Evolutionary conservation across 2,329 filamentous ascomycete species (phyloP).

Genomic region (Venturia carpophila): DNA sequence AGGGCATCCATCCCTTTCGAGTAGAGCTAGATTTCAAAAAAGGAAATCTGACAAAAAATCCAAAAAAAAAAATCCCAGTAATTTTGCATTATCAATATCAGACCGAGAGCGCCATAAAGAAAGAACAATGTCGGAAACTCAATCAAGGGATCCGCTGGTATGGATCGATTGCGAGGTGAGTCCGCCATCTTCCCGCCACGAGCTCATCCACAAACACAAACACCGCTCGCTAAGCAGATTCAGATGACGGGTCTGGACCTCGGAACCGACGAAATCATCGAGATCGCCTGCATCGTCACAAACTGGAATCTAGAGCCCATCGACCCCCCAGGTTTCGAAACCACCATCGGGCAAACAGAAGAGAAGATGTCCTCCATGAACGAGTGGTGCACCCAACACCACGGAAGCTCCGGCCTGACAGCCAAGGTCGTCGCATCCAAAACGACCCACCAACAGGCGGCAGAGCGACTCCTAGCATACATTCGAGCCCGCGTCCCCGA

Average conservation of each 20-base stretch:
- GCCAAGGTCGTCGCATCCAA: slow-evolving; percentile 64
- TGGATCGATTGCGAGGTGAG: slow-evolving; percentile 75
- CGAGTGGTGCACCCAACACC: slow-evolving; percentile 79
- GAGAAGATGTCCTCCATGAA: slow-evolving; percentile 71
- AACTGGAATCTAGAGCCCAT: slow-evolving; percentile 68
- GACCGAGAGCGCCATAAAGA: not conserved
- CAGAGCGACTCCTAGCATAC: slow-evolving; percentile 66
- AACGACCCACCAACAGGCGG: slow-evolving; percentile 64
- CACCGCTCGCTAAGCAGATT: not conserved
- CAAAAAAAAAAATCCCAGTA: no score
- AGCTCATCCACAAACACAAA: no score
- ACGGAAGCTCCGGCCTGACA: slow-evolving; percentile 74
- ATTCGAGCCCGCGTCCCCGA: slow-evolving; percentile 64
- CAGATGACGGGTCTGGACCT: slow-evolving; percentile 89
- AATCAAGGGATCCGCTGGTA: slow-evolving; percentile 60
- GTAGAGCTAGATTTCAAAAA: not conserved
- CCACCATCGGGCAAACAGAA: slow-evolving; percentile 65
- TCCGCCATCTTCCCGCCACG: no score
- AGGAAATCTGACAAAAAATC: no score
- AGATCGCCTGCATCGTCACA: slow-evolving; percentile 88
- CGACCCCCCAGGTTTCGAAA: slow-evolving; percentile 71
- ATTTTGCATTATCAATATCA: no score
- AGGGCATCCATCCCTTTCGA: not conserved
- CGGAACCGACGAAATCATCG: slow-evolving; percentile 74
- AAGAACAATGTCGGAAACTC: slow-evolving; percentile 33